phyloP scores from a whole-genome alignment of 352 stramenopile genomes.

The Globisporangium yorkense region DNA sequence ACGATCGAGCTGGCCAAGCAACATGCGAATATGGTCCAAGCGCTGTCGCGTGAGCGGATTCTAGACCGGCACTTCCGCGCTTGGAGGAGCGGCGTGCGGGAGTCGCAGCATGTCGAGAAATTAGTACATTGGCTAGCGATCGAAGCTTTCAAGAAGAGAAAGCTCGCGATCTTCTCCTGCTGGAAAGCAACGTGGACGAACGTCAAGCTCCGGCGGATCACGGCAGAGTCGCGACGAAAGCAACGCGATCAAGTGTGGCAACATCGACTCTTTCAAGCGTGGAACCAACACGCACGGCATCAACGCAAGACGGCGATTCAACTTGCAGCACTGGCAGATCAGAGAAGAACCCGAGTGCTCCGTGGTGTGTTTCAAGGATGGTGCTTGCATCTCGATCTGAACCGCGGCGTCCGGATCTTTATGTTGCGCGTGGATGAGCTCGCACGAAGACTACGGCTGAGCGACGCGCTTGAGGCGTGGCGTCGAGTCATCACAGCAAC shows the following conservation, averaged over 20 bases:
- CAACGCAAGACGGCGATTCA: background rate
- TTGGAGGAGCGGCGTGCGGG: background rate
- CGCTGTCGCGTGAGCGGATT: background rate
- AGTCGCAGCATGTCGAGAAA: background rate
- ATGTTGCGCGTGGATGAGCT: constrained; percentile 5
- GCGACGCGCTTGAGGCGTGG: constrained; percentile 9
- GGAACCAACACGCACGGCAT: background rate
- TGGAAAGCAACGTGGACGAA: background rate
- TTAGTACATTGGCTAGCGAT: background rate
- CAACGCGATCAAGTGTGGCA: background rate
- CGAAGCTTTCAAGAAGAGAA: background rate
- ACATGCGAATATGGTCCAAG: background rate
- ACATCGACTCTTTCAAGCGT: background rate
- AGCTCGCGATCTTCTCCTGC: background rate
- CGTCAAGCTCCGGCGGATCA: background rate
- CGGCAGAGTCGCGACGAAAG: background rate
- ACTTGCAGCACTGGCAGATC: background rate
- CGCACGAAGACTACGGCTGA: background rate
- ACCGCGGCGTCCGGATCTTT: background rate
- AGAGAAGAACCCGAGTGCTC: background rate
- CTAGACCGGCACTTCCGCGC: background rate
- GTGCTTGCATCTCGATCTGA: background rate
- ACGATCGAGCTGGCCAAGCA: background rate
- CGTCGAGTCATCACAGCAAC: constrained; percentile 6
- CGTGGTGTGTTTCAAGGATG: background rate